Conservation (phyloP, 768 basidiomycete genomes). For the Hortiboletus campestris region DNA sequence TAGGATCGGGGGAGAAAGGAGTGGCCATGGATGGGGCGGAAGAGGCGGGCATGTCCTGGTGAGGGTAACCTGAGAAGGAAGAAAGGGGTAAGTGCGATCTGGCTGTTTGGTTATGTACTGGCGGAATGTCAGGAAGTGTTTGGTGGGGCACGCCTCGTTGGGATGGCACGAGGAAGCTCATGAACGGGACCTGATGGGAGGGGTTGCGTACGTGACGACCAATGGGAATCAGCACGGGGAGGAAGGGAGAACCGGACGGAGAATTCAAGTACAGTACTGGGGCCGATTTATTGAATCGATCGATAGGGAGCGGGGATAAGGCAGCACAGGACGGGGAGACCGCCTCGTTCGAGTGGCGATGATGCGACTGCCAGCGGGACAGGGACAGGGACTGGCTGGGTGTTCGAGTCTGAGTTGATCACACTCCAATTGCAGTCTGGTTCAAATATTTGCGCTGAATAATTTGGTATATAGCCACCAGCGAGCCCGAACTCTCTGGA, state of each 20-base stretch:
- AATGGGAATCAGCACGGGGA: constrained; percentile 19
- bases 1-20: constrained; percentile 37
- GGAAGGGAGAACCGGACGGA: constrained; percentile 9
- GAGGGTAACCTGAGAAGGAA: constrained; percentile 36
- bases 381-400: not conserved
- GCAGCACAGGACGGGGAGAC: not conserved
- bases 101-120: constrained; percentile 33
- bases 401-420: constrained; percentile 24
- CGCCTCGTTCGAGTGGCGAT: not conserved
- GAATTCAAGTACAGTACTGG: constrained; percentile 15
- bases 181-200: constrained; percentile 23
- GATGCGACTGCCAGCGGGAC: not conserved
- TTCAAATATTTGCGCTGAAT: constrained; percentile 29
- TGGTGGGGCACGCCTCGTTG: constrained; percentile 35
- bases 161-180: constrained; percentile 36
- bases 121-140: constrained; percentile 22
- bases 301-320: constrained; percentile 11
- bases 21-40: constrained; percentile 28
- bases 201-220: constrained; percentile 17
- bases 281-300: constrained; percentile 18
- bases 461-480: constrained; percentile 12
- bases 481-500: not conserved
- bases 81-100: constrained; percentile 40
- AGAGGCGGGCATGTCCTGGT: constrained; percentile 30
- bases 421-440: constrained; percentile 5